phyloP scores from a whole-genome alignment of 306 rosid species.

The Castanospermum australe region DNA sequence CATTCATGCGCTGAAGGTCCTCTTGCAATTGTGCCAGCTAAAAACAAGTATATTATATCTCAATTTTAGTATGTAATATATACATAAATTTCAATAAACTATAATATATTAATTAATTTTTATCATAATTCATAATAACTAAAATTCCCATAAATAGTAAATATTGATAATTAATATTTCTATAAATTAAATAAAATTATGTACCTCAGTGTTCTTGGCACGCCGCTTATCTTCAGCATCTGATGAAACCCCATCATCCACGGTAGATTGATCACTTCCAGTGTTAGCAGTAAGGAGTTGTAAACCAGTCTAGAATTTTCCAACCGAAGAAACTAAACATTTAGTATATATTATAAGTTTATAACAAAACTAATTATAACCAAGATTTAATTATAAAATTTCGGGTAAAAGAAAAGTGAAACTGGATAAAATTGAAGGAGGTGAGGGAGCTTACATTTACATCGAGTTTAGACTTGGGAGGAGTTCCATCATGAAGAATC shows the following conservation, averaged over 20 bases:
- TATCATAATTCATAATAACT: background rate
- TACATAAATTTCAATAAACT: background rate
- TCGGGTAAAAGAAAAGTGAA: too few species aligned
- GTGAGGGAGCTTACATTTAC: constrained; percentile 44
- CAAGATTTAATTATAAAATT: background rate
- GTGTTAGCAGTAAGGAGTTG: constrained; percentile 61
- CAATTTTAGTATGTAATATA: background rate
- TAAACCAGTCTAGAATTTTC: constrained; percentile 49
- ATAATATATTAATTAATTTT: too few species aligned
- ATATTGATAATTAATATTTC: background rate
- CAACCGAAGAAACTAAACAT: background rate
- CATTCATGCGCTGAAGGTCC: constrained; percentile 49
- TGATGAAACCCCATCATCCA: constrained; percentile 64
- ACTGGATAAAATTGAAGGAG: background rate
- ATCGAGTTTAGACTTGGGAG: constrained; percentile 22
- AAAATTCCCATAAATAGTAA: background rate
- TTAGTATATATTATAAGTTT: background rate
- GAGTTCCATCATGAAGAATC: constrained; percentile 14
- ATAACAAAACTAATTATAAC: background rate
- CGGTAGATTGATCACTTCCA: constrained; percentile 61
- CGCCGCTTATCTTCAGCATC: constrained; percentile 48
- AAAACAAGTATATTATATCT: background rate
- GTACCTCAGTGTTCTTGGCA: constrained; percentile 53
- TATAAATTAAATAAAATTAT: background rate
- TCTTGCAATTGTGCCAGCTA: constrained; percentile 57